Evolutionary conservation across 2,329 filamentous ascomycete genomes (phyloP), one percentile per base, ranked within the genome.

Genomic region (Talaromyces marneffei): DNA sequence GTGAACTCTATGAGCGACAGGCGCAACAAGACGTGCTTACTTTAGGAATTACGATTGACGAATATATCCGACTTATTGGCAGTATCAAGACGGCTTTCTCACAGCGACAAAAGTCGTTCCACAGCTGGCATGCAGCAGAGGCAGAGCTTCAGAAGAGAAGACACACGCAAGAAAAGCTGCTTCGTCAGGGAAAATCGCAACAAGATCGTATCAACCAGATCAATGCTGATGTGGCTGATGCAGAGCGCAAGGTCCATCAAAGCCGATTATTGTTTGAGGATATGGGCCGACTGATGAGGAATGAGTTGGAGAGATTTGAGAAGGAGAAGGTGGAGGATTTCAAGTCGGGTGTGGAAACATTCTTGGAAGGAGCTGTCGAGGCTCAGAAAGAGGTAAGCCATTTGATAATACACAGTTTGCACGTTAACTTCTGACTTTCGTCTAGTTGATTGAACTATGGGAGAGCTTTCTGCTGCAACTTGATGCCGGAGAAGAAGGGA

Each of bases 241-340:
- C 92, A 2, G 94, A 99, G 80, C 85, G 91, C 68, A 93, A 91
- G 73, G 91, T 96, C 1, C 91, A 97, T 73, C 92, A 96, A 74
- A 90, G 92, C 0, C 82, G 92, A 59, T 78, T 97, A 62, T 77
- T 97, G 50, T 99, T 99, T 70, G 94, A 99, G 67, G 94, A 99
- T 71, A 97, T 99, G 92, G 94, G 94, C 14, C 84, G 92, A 12
- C 79, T 97, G 71, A 94, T 99, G 92, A 86, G 91, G 63, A 83
- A 83, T 37, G 94, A 99, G 75, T 81, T 99, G 66, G 94, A 97
- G 70, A 84, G 92, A 18, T 99, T 99, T 71, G 94, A 99, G 78
- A 85, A 85, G 69, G 94, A 99, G 77, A 99, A 99, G 80, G 94
- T 99, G 2, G 94, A 99, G 73, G 94, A 99, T 73, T 99, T 99